phyloP scores from a whole-genome alignment of 2,329 filamentous ascomycete species.

The Cordyceps fumosorosea region DNA sequence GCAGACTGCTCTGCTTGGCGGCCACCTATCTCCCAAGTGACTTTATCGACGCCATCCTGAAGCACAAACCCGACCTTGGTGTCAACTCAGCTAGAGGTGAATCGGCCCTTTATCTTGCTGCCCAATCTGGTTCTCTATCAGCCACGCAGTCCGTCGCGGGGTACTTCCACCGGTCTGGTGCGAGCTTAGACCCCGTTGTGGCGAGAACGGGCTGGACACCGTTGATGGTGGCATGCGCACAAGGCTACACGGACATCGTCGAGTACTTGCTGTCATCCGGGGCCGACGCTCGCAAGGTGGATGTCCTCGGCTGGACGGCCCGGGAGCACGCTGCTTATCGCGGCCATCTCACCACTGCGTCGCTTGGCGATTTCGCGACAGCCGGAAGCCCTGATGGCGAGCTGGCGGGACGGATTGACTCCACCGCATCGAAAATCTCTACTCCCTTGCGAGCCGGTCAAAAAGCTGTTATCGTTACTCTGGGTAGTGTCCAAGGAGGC shows the following conservation, averaged over 20 bases:
- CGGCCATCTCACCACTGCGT: conserved; percentile 25
- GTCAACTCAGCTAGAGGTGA: conserved; percentile 3
- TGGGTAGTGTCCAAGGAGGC: conserved; percentile 15
- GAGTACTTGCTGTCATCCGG: conserved; percentile 23
- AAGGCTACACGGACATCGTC: conserved; percentile 21
- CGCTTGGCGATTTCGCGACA: conserved; percentile 2
- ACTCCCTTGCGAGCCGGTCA: neutral
- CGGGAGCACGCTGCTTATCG: conserved; percentile 28
- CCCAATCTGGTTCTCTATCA: conserved; percentile 16
- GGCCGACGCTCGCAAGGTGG: conserved; percentile 9
- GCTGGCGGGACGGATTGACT: neutral
- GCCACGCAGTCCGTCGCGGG: conserved; percentile 13
- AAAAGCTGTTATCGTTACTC: conserved; percentile 13
- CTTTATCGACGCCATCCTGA: neutral
- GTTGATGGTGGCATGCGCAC: conserved; percentile 24
- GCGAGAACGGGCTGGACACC: conserved; percentile 26
- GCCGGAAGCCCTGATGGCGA: neutral
- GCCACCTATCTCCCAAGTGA: neutral
- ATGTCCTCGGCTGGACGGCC: conserved; percentile 26
- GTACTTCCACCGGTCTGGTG: conserved; percentile 9
- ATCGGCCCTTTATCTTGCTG: conserved; percentile 22
- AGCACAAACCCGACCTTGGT: neutral
- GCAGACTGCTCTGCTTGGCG: conserved; percentile 8
- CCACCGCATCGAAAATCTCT: neutral
- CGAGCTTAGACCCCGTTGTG: conserved; percentile 18